Percentiles rank a stretch among this genome's conserved stretches.
phyloP scores from a whole-genome alignment of 192 early-diverging fungal genomes.

The Coemansia sp. region DNA sequence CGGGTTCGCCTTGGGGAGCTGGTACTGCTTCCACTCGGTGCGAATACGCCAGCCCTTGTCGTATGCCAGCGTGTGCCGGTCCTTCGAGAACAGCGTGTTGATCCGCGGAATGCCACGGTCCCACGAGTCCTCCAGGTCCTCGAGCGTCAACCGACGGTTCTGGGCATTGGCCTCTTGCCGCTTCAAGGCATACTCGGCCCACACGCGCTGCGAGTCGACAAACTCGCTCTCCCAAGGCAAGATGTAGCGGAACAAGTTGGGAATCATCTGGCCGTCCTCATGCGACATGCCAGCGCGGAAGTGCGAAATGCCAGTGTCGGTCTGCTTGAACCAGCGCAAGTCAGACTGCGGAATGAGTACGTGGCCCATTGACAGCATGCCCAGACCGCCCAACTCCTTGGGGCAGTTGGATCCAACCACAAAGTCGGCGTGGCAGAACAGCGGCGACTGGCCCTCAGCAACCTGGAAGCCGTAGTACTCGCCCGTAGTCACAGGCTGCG shows the following conservation, averaged over 20 bases:
- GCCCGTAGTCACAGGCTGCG: conserved; percentile 8
- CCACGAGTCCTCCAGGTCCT: conserved; percentile 98
- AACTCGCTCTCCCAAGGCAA: conserved; percentile 99
- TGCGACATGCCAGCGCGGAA: conserved; percentile 98
- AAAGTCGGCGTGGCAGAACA: conserved; percentile 55
- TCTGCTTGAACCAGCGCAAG: conserved; percentile 94
- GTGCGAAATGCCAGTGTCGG: conserved; percentile 94
- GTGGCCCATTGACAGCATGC: conserved; percentile 99
- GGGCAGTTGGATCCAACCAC: conserved; percentile 65
- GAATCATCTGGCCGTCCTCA: conserved; percentile 95
- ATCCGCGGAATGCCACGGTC: conserved; percentile 98
- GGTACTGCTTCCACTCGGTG: conserved; percentile 97
- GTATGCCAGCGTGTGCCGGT: conserved; percentile 97
- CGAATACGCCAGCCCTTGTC: conserved; percentile 99
- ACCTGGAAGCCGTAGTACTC: conserved; percentile 53
- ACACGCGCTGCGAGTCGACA: conserved; percentile 97
- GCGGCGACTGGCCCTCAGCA: conserved; percentile 38
- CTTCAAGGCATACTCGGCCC: conserved; percentile 98
- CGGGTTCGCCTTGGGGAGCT: conserved; percentile 91
- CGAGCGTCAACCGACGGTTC: conserved; percentile 95
- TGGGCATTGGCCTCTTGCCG: conserved; percentile 95
- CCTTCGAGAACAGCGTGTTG: conserved; percentile 98
- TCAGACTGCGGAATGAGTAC: conserved; percentile 97
- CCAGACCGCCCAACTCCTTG: conserved; percentile 94
- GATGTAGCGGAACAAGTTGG: conserved; percentile 96